A percentile compares a stretch with the other conserved stretches of the same genome.
Evolutionary conservation across 345 rosid species (phyloP).

Genomic region (Rhodomyrtus tomentosa): DNA sequence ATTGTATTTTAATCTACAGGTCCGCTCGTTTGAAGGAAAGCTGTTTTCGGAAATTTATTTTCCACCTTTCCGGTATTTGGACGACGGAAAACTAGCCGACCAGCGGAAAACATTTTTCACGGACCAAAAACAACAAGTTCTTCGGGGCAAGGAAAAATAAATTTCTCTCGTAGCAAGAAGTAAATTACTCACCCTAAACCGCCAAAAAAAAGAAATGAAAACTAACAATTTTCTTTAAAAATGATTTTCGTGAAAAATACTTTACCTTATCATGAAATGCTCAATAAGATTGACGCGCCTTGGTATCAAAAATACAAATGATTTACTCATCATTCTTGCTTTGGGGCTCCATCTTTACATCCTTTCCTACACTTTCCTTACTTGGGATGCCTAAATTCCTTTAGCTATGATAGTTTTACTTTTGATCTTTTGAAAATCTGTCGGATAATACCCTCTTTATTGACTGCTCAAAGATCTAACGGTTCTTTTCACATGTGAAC

Average conservation of each 20-base stretch:
- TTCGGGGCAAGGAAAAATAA: no score
- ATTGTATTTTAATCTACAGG: not conserved
- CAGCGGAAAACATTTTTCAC: accelerated
- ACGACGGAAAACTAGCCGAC: not conserved
- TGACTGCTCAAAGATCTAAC: not conserved
- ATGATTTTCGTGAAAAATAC: not conserved
- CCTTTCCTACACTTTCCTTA: not conserved
- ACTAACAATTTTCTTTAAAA: not conserved
- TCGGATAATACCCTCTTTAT: not conserved
- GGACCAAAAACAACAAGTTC: not conserved
- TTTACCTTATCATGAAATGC: not conserved
- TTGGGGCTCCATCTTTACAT: not conserved
- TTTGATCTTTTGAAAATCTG: not conserved
- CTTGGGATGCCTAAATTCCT: not conserved
- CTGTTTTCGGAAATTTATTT: not conserved
- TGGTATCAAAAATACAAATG: not conserved
- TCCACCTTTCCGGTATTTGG: not conserved
- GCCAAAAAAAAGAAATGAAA: not conserved
- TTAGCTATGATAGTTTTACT: not conserved
- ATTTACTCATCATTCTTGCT: not conserved
- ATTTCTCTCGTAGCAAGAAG: accelerated
- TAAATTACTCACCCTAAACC: not conserved
- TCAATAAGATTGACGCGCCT: not conserved
- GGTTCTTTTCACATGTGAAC: not conserved
- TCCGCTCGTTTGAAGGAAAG: not conserved